Conservation (phyloP, 768 basidiomycete genomes). For the Galerina sulciceps region DNA sequence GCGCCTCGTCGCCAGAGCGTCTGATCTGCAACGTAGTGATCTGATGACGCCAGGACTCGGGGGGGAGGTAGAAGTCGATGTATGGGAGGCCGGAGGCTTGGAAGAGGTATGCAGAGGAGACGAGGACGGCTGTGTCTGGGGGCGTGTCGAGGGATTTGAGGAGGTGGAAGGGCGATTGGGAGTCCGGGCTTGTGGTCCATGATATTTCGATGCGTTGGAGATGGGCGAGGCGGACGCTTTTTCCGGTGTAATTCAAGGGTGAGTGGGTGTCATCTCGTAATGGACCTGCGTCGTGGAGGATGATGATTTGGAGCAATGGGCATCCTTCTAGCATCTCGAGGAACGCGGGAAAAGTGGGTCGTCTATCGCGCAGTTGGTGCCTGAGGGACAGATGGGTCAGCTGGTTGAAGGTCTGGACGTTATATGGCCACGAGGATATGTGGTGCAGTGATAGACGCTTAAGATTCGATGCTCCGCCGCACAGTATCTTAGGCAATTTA, state of each 20-base stretch:
- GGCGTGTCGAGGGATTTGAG: not conserved
- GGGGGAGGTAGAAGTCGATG: too few species aligned
- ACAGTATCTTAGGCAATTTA: not conserved
- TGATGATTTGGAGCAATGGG: not conserved
- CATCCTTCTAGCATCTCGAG: not conserved
- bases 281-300: not conserved
- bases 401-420: not conserved
- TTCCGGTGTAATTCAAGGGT: not conserved
- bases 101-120: not conserved
- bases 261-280: not conserved
- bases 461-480: not conserved
- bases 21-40: too few species aligned
- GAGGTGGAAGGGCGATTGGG: not conserved
- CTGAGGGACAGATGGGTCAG: not conserved
- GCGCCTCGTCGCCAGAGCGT: too few species aligned
- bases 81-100: not conserved
- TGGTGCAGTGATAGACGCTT: not conserved
- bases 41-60: too few species aligned
- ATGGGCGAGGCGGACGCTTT: not conserved
- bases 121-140: not conserved
- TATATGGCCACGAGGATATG: not conserved
- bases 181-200: not conserved
- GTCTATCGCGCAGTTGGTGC: not conserved
- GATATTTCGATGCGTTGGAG: not conserved
- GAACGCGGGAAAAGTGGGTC: not conserved